Evolutionary conservation across 306 rosid species (phyloP), one percentile per base, ranked within the genome.

Genomic region (Vigna reflexopilosa): DNA sequence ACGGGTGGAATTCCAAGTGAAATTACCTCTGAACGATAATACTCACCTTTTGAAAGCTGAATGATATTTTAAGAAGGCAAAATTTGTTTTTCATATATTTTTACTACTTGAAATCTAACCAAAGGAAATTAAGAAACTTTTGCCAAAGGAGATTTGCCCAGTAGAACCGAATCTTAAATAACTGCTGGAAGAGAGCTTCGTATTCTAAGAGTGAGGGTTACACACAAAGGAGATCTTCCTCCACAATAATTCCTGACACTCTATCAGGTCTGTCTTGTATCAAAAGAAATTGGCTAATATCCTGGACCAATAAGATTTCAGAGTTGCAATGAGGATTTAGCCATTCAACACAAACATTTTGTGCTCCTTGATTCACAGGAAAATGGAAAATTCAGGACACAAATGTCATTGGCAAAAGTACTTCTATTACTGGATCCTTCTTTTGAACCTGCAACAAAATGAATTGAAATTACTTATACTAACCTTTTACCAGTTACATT

Each of bases 141-240:
- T 91, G 91, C 91, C 97, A 91, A 88, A 91, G 97, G 91, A 92
- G 96, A 88, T 91, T 87, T 89, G 89, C 90, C 89, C 93, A 58
- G 55, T 48, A 62, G 79, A 79, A 79, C 85, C 59, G 71, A 88
- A 51, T 66, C 86, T 79, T 80, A 55, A 68, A 30, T 32, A 57
- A 47, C 11, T 56, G 55, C 15, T n/a, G 40, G 72, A 51, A 69
- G 65, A 72, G 67, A 64, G 59, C 65, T 76, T 54, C 56, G 67
- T 59, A 83, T 72, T 82, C n/a, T 76, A 47, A 44, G 69, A 78
- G 73, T 56, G 73, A 48, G 71, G 79, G 69, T 69, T 69, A 81
- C 75, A 50, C 61, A 93, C 95, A 88, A 92, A 88, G 94, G 89
- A 88, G 90, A 89, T 87, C 81, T 92, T 86, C 90, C 93, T 40